Evolutionary conservation across 257 asterid species (phyloP).

Genomic region (Parsonsia alboflavescens): DNA sequence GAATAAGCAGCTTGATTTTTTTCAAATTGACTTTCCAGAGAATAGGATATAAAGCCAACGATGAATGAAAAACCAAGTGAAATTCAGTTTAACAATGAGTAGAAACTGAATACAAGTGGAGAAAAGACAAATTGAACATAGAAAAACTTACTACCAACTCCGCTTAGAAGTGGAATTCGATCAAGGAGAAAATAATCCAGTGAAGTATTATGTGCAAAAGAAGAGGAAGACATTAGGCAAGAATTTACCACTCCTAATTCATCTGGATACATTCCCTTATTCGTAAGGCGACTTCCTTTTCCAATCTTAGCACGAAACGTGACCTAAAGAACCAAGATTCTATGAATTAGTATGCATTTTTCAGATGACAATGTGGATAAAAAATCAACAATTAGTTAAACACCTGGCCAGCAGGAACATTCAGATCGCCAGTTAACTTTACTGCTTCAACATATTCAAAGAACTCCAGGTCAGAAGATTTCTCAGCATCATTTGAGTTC

Average conservation of each 20-base stretch:
- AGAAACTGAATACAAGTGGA: background rate
- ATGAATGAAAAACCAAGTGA: background rate
- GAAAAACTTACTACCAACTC: background rate
- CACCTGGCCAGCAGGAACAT: conserved; percentile 95
- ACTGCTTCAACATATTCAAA: conserved; percentile 98
- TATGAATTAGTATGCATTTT: conserved; percentile 9
- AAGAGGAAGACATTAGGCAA: conserved; percentile 1
- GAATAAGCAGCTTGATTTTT: background rate
- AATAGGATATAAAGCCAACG: background rate
- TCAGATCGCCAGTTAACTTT: conserved; percentile 90
- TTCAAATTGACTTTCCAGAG: background rate
- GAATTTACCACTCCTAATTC: conserved; percentile 89
- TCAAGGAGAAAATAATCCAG: background rate
- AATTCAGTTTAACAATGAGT: background rate
- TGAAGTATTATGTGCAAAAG: background rate
- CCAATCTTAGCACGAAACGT: conserved; percentile 89
- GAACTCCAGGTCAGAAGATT: conserved; percentile 74
- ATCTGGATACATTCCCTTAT: conserved; percentile 70
- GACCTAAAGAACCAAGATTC: conserved; percentile 41
- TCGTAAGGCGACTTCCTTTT: conserved; percentile 57
- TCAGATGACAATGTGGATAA: conserved; percentile 9
- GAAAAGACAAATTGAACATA: no score
- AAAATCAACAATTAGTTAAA: conserved; percentile 18
- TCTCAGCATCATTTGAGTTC: conserved; percentile 44
- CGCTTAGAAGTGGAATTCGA: background rate